Percentiles rank a stretch among this genome's conserved stretches.
These are phyloP conservation scores for Neurospora intermedia DNA, from an alignment of 495 filamentous ascomycete species.

Conservation along the genomic window DNA sequence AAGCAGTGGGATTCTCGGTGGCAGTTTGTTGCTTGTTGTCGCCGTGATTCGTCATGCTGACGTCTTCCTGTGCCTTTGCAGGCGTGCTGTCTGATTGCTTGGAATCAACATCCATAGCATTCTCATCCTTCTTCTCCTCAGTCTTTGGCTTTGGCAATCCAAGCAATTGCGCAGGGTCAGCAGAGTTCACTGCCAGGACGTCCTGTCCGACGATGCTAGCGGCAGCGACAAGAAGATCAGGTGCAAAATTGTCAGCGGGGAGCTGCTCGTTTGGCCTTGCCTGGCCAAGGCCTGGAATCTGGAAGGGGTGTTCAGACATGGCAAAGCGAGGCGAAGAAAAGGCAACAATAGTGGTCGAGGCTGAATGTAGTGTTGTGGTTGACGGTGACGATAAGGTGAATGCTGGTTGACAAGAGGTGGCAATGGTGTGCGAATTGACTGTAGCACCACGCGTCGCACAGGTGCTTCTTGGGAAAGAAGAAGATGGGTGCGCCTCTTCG, in stretches of 20 bases:
- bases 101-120: background rate
- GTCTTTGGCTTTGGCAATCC: background rate
- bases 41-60: constrained; percentile 2
- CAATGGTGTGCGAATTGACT: background rate
- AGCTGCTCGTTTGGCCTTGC: constrained; percentile 18
- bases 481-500: background rate
- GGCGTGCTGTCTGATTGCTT: background rate
- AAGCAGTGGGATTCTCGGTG: background rate
- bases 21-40: constrained; percentile 1
- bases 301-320: constrained; percentile 33
- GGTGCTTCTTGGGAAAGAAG: background rate
- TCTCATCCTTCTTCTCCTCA: constrained; percentile 6
- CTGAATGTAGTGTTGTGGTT: background rate
- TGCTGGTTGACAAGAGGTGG: background rate
- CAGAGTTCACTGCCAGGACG: background rate
- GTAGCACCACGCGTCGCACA: background rate
- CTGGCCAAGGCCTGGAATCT: constrained; percentile 31
- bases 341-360: background rate
- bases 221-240: constrained; percentile 12
- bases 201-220: constrained; percentile 2
- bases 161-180: background rate
- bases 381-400: background rate
- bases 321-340: background rate
- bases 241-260: constrained; percentile 12
- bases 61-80: background rate